Conservation (phyloP, 2,329 filamentous ascomycete species). For the Karstenula rhodostoma region DNA sequence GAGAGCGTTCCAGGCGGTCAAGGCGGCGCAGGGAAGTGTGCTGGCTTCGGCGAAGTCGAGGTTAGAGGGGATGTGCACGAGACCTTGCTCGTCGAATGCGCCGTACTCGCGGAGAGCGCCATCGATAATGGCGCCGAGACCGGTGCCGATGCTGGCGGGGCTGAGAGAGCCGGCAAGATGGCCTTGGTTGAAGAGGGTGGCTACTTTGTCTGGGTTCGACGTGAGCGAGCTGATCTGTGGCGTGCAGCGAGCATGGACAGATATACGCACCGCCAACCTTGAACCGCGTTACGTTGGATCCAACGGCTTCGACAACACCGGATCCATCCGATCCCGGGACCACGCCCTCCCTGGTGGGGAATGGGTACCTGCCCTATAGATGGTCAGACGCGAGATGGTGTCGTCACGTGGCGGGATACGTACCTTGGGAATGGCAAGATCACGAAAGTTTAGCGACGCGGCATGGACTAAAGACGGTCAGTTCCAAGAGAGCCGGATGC, state of each 20-base stretch:
- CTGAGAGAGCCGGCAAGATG: constrained; percentile 62
- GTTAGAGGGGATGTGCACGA: constrained; percentile 69
- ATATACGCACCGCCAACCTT: constrained; percentile 54
- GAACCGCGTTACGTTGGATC: constrained; percentile 64
- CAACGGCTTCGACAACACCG: constrained; percentile 61
- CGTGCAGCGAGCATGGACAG: not conserved
- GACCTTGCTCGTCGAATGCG: constrained; percentile 71
- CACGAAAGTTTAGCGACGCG: constrained; percentile 59
- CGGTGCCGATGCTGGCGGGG: constrained; percentile 54
- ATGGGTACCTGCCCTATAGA: constrained; percentile 54
- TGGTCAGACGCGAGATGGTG: constrained; percentile 7
- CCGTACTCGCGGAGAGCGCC: constrained; percentile 74
- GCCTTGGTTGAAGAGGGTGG: constrained; percentile 69
- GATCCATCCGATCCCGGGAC: constrained; percentile 62
- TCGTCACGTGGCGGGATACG: constrained; percentile 5
- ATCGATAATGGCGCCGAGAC: constrained; percentile 73
- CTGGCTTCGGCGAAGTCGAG: constrained; percentile 57
- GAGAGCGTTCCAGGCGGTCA: constrained; percentile 62
- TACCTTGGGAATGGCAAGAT: constrained; percentile 57
- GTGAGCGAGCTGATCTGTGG: not conserved
- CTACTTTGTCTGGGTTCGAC: constrained; percentile 58
- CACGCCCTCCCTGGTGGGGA: constrained; percentile 50
- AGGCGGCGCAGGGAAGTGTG: constrained; percentile 56
- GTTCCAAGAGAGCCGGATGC: not conserved
- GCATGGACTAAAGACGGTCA: constrained; percentile 51